Base-by-base conservation (phyloP, 2,329 filamentous ascomycete genomes). In the Fusarium subtropicale region DNA sequence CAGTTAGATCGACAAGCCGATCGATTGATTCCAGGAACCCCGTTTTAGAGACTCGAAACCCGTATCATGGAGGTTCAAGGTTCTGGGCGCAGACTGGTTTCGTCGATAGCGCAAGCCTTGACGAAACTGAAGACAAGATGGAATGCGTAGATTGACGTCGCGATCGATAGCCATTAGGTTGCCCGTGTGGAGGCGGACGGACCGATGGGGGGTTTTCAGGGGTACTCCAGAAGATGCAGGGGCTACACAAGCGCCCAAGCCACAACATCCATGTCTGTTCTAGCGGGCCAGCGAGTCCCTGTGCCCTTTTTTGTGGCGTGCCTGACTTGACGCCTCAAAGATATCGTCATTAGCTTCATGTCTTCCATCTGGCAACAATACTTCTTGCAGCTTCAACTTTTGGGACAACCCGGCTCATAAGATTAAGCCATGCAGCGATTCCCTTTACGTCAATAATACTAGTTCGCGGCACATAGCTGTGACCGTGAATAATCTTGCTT, bases 131-230 rank as follows among this genome's bases (percentile, higher is more conserved):
- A 26, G 61, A 45, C 20, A 64, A 45, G 54, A 41, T 60, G 67
- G 67, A 71, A 71, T 69, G 67, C 47, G 62, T 44, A 44, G 24
- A 24, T 68, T 67, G 57, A 71, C 63, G 58, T 69, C 67, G 67
- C 54, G 63, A 52, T 52, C n/a, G 48, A 64, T 64, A 60, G 34
- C 57, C 44, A 58, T 67, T 63, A 59, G 44, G 45, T 63, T 64
- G 36, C 7, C 7, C 36, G n/a, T 39, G 51, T 68, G 63, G 59
- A 68, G 50, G 45, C 45, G 54, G 63, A 62, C 42, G 50, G 63
- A 66, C 51, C 36, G 45, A 54, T 66, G 66, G 39, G 45, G 61
- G 62, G 50, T 52, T 70, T 71, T 71, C 67, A 69, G 67, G 67
- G 67, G 67, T 71, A 60, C 63, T 60, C 51, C 51, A 30, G 39